Conservation (phyloP, 179 eudicot genomes). For the Silene vulgaris region DNA sequence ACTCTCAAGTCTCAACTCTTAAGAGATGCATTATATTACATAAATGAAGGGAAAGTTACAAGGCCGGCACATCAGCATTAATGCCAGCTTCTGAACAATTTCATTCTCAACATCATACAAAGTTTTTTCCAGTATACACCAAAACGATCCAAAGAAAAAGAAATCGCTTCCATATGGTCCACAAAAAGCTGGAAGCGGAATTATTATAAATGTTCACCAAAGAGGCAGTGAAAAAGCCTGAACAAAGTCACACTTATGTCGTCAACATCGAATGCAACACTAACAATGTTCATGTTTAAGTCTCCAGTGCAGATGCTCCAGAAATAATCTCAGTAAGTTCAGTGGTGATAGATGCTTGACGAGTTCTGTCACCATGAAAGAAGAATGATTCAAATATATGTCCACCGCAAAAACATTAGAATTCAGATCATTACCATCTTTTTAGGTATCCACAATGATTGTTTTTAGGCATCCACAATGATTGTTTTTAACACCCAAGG, state of each 20-base stretch:
- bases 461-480: not conserved
- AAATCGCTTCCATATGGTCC: conserved; percentile 18
- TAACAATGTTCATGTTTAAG: conserved; percentile 30
- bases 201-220: conserved; percentile 25
- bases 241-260: conserved; percentile 37
- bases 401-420: not conserved
- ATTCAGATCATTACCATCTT: not conserved
- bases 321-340: conserved; percentile 86
- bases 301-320: conserved; percentile 90
- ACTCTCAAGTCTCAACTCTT: no score
- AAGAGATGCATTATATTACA: conserved; percentile 10
- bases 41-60: conserved; percentile 21
- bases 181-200: conserved; percentile 19
- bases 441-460: not conserved
- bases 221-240: conserved; percentile 23
- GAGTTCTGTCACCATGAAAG: conserved; percentile 53
- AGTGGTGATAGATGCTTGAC: conserved; percentile 96
- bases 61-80: conserved; percentile 13
- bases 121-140: conserved; percentile 5
- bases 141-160: conserved; percentile 18
- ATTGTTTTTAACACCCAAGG: no score
- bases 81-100: conserved; percentile 19
- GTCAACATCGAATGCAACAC: conserved; percentile 31
- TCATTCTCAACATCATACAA: not conserved
- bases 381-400: conserved; percentile 23